Evolutionary conservation across 805 yeast genomes (phyloP).

Genomic region (Wickerhamiella cacticola): DNA sequence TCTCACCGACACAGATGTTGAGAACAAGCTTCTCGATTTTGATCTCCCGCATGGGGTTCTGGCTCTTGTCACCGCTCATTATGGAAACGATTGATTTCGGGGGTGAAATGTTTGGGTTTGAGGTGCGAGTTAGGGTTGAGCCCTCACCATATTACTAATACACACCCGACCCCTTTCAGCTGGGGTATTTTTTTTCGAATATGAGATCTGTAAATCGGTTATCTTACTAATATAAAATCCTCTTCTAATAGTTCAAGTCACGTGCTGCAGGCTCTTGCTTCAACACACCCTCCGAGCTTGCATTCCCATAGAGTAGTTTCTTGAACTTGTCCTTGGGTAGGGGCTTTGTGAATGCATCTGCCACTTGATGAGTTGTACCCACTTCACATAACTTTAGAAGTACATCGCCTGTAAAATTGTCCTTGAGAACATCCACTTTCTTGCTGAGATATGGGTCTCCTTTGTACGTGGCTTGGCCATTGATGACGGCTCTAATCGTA

Average conservation of each 20-base stretch:
- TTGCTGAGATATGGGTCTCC: not conserved
- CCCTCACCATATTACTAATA: constrained; percentile 1
- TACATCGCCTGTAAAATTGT: not conserved
- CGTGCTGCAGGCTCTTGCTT: too few relatives aligned
- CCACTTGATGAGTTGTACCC: not conserved
- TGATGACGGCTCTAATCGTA: not conserved
- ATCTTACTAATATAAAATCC: too few relatives aligned
- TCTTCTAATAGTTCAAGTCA: too few relatives aligned
- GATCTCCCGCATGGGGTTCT: constrained; percentile 94
- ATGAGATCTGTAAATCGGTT: not conserved
- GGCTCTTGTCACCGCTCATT: constrained; percentile 13
- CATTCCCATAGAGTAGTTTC: too few relatives aligned
- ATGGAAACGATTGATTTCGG: constrained; percentile 6
- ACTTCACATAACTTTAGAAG: not conserved
- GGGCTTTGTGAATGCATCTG: not conserved
- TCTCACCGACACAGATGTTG: constrained; percentile 99
- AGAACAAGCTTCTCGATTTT: constrained; percentile 98
- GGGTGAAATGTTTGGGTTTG: constrained; percentile 13
- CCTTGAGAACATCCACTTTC: not conserved
- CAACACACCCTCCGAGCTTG: too few relatives aligned
- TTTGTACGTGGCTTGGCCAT: not conserved
- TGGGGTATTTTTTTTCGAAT: not conserved
- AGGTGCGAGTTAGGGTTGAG: constrained; percentile 5
- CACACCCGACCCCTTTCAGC: not conserved
- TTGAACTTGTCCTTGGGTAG: too few relatives aligned